phyloP scores from a whole-genome alignment of 2,329 filamentous ascomycete genomes.

The Aspergillus sp. region DNA sequence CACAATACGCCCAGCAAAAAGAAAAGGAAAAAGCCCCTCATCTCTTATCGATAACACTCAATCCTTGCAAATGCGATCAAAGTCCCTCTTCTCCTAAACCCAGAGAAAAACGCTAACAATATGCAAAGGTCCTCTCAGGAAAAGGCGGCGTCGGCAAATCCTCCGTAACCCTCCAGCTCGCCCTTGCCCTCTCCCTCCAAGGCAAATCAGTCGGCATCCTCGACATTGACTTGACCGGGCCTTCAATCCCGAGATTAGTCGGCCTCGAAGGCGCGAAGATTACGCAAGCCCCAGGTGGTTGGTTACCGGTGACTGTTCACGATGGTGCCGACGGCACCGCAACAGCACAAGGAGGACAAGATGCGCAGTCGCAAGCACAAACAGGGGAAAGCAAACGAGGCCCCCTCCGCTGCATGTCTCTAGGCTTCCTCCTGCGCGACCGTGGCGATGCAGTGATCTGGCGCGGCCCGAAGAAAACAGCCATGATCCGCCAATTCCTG shows the following conservation, averaged over 20 bases:
- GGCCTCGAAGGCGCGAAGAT: slow-evolving; percentile 85
- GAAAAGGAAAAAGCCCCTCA: slow-evolving; percentile 9
- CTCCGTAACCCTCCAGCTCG: slow-evolving; percentile 92
- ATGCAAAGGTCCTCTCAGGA: slow-evolving; percentile 66
- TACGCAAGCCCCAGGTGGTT: slow-evolving; percentile 81
- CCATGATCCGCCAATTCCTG: slow-evolving; percentile 95
- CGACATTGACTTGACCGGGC: slow-evolving; percentile 91
- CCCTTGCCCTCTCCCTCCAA: slow-evolving; percentile 75
- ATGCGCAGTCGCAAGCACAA: slow-evolving; percentile 4
- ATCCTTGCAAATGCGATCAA: neutral
- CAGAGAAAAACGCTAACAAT: neutral
- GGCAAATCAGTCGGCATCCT: slow-evolving; percentile 90
- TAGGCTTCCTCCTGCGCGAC: slow-evolving; percentile 79
- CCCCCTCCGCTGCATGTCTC: slow-evolving; percentile 67
- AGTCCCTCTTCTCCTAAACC: no score
- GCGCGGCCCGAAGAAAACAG: slow-evolving; percentile 97
- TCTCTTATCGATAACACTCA: slow-evolving; percentile 35
- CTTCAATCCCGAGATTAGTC: slow-evolving; percentile 92
- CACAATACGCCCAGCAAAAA: neutral
- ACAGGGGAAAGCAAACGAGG: slow-evolving; percentile 22
- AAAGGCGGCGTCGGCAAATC: slow-evolving; percentile 99
- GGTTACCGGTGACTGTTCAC: slow-evolving; percentile 84
- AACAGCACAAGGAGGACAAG: slow-evolving; percentile 5
- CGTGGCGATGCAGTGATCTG: slow-evolving; percentile 91
- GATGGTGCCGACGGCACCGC: slow-evolving; percentile 35